Conservation (phyloP, 768 basidiomycete species). For the Psilocybe subaeruginosa region DNA sequence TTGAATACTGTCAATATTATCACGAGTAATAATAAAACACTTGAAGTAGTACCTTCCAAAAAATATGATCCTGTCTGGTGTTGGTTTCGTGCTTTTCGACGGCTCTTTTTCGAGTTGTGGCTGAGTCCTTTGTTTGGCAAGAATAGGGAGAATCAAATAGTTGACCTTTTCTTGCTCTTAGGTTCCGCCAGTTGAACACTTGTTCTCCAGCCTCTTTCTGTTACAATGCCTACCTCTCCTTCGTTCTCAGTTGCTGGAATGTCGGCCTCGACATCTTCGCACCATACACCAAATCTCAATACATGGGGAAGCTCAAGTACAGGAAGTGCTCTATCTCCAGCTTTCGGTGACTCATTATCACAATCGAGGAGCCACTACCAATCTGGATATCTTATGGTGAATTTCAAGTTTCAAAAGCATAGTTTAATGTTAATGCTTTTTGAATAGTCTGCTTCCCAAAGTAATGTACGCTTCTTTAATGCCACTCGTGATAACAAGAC, state of each 20-base stretch:
- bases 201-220: background rate
- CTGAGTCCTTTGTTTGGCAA: constrained; percentile 16
- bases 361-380: constrained; percentile 81
- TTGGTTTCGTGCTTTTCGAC: background rate
- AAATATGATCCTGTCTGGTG: too few species aligned
- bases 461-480: constrained; percentile 42
- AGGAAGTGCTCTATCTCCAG: constrained; percentile 44
- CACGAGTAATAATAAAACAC: background rate
- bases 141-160: background rate
- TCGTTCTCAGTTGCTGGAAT: constrained; percentile 63
- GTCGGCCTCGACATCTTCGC: constrained; percentile 51
- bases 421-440: background rate
- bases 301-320: constrained; percentile 56
- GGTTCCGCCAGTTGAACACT: background rate
- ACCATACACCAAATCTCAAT: constrained; percentile 50
- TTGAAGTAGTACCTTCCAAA: background rate
- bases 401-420: constrained; percentile 18
- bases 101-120: constrained; percentile 5
- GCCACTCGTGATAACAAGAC: background rate
- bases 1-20: background rate
- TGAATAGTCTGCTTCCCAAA: constrained; percentile 63
- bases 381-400: constrained; percentile 79
- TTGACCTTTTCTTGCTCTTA: constrained; percentile 1
- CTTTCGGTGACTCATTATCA: constrained; percentile 67
- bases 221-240: constrained; percentile 42